A percentile compares a stretch with the other conserved stretches of the same genome.
These are phyloP conservation scores for Chaetomium fimeti DNA, from an alignment of 495 filamentous ascomycete species.

Conservation along the genomic window DNA sequence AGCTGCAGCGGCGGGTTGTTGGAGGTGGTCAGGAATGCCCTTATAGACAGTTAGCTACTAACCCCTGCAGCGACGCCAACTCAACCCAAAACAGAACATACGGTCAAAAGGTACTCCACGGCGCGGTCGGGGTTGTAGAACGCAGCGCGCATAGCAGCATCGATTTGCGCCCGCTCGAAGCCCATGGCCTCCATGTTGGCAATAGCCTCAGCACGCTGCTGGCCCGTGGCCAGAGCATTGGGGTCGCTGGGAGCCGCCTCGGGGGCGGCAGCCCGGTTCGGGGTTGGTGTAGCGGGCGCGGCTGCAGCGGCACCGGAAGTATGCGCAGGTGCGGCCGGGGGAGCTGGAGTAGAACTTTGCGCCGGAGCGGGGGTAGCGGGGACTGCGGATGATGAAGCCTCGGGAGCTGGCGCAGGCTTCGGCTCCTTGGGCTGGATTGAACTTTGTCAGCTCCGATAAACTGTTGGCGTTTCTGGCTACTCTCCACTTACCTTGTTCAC, in stretches of 20 bases:
- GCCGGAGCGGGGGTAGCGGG: constrained; percentile 70
- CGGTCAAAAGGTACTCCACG: constrained; percentile 89
- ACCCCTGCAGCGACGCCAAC: not conserved
- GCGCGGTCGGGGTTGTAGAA: constrained; percentile 96
- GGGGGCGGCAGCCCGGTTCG: constrained; percentile 46
- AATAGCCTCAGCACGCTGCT: constrained; percentile 78
- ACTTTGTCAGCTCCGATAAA: constrained; percentile 30
- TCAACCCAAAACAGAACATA: constrained; percentile 45
- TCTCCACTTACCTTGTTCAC: constrained; percentile 72
- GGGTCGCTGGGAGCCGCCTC: constrained; percentile 48
- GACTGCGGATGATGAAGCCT: constrained; percentile 51
- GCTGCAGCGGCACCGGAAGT: constrained; percentile 57
- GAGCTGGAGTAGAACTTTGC: constrained; percentile 56
- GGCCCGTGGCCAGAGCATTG: constrained; percentile 79
- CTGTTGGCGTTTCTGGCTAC: not conserved
- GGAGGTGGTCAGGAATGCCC: constrained; percentile 87
- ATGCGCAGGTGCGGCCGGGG: constrained; percentile 58
- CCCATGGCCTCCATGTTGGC: constrained; percentile 98
- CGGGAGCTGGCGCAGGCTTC: constrained; percentile 53
- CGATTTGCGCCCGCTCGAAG: constrained; percentile 80
- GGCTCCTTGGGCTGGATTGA: constrained; percentile 25
- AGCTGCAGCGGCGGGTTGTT: constrained; percentile 41
- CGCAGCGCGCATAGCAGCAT: constrained; percentile 90
- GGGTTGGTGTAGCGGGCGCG: constrained; percentile 67
- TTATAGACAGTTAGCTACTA: constrained; percentile 37